Evolutionary conservation across 2,329 filamentous ascomycete genomes (phyloP).

Genomic region (Xylaria sp.): DNA sequence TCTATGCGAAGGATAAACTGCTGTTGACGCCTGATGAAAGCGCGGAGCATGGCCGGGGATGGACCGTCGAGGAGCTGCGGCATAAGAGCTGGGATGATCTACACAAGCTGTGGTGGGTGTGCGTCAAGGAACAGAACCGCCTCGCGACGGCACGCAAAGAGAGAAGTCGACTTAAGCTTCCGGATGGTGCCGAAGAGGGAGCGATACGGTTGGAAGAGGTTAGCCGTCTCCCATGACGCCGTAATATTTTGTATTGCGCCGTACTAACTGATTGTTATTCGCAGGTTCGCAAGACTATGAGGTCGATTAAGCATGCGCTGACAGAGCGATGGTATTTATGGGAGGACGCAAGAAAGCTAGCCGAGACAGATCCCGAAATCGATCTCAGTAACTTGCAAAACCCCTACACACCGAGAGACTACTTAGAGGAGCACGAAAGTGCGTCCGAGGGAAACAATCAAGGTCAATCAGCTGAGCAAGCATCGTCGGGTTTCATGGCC

Average conservation of each 20-base stretch:
- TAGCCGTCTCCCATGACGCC: conserved; percentile 39
- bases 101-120: conserved; percentile 93
- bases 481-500: conserved; percentile 31
- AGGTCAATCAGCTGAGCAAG: conserved; percentile 26
- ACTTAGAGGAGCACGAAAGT: conserved; percentile 44
- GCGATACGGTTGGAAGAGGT: conserved; percentile 73
- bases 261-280: conserved; percentile 13
- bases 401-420: conserved; percentile 61
- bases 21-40: conserved; percentile 79
- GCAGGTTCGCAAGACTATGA: conserved; percentile 82
- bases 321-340: conserved; percentile 91
- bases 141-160: conserved; percentile 82
- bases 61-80: conserved; percentile 86
- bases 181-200: conserved; percentile 60
- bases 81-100: conserved; percentile 94
- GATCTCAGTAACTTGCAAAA: conserved; percentile 64
- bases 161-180: conserved; percentile 72
- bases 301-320: conserved; percentile 83
- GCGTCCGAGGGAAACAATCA: conserved; percentile 47
- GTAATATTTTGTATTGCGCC: not conserved
- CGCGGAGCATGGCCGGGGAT: conserved; percentile 78
- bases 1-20: conserved; percentile 75
- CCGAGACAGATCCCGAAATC: conserved; percentile 74
- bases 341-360: conserved; percentile 77
- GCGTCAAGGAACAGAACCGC: conserved; percentile 88